A percentile compares a stretch with the other conserved stretches of the same genome.
These are phyloP conservation scores for Albophoma yamanashiensis DNA, from an alignment of 2,329 filamentous ascomycete species.

Conservation along the genomic window DNA sequence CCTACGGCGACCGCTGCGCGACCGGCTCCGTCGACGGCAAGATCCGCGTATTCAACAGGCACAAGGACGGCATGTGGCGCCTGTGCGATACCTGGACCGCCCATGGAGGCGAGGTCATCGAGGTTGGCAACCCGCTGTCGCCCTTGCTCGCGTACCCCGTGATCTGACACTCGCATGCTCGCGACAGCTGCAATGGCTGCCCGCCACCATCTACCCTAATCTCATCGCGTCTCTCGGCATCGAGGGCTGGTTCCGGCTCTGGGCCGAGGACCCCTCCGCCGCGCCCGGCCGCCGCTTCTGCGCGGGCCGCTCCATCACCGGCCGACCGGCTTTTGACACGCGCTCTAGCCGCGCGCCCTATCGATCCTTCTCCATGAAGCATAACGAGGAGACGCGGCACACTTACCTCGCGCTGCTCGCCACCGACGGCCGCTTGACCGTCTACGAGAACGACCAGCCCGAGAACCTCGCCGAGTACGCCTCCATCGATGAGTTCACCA, in stretches of 20 bases:
- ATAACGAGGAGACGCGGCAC: constrained; percentile 67
- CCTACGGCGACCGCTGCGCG: constrained; percentile 83
- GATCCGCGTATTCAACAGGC: constrained; percentile 81
- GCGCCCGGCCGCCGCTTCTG: constrained; percentile 75
- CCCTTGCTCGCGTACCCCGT: not conserved
- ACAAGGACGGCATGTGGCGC: constrained; percentile 67
- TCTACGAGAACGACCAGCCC: constrained; percentile 78
- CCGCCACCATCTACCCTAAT: constrained; percentile 75
- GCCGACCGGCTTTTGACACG: constrained; percentile 44
- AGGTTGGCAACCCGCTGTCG: constrained; percentile 41
- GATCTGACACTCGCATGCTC: not conserved
- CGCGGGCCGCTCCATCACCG: constrained; percentile 36
- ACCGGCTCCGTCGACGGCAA: constrained; percentile 88
- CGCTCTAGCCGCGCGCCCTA: constrained; percentile 51
- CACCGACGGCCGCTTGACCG: constrained; percentile 65
- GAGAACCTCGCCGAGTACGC: constrained; percentile 71
- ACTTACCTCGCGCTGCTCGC: constrained; percentile 81
- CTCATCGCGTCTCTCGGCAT: constrained; percentile 81
- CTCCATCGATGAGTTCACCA: constrained; percentile 63
- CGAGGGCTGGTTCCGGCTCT: constrained; percentile 83
- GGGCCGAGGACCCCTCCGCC: constrained; percentile 82
- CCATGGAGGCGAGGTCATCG: constrained; percentile 81
- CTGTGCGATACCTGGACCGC: constrained; percentile 82
- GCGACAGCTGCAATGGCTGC: constrained; percentile 78
- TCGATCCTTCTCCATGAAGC: constrained; percentile 75